Evolutionary conservation across 169 alveolate genomes (phyloP).

Genomic region (Eimeria brunetti): DNA sequence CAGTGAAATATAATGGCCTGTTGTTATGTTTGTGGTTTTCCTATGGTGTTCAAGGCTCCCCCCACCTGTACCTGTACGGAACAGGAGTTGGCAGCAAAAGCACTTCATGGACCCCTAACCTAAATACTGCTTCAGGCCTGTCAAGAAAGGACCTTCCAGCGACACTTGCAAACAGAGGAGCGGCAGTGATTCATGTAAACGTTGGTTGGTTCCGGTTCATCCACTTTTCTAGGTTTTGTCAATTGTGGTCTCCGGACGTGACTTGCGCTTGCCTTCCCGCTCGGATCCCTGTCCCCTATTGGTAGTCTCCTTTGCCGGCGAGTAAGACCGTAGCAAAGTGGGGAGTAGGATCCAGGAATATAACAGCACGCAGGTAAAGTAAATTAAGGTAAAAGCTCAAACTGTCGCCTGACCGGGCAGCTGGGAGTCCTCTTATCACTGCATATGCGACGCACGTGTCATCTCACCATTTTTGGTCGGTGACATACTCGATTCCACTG

Average conservation of each 20-base stretch:
- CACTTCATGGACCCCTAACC: neutral
- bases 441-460: neutral
- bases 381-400: constrained; percentile 1
- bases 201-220: constrained; percentile 6
- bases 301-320: neutral
- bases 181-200: neutral
- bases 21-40: neutral
- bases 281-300: neutral
- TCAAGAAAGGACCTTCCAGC: constrained; percentile 12
- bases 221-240: constrained; percentile 11
- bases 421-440: neutral
- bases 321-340: neutral
- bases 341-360: neutral
- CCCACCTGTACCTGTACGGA: neutral
- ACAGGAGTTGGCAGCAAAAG: constrained; percentile 1
- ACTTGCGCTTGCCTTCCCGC: neutral
- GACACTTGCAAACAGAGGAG: neutral
- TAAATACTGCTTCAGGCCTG: constrained; percentile 26
- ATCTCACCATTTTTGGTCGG: neutral
- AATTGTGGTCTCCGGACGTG: neutral
- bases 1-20: constrained; percentile 5
- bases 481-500: neutral
- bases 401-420: neutral
- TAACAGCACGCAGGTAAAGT: constrained; percentile 14
- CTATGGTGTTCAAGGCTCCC: neutral